Evolutionary conservation across 2,329 filamentous ascomycete genomes (phyloP).

Genomic region (Septoria linicola): DNA sequence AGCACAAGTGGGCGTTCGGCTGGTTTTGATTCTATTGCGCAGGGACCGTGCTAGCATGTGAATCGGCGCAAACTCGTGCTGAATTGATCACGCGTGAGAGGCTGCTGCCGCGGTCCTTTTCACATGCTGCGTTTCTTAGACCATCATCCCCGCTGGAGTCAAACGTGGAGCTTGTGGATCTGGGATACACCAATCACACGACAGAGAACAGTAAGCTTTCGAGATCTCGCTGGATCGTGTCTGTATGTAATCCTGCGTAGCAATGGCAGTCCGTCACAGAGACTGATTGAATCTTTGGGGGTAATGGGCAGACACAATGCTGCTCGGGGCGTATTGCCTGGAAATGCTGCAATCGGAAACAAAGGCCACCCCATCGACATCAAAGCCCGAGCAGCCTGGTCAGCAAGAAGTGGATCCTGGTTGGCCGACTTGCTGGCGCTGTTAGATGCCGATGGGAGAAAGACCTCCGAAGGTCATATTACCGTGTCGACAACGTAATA

Average conservation of each 20-base stretch:
- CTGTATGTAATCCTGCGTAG: neutral
- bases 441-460: slow-evolving; percentile 1
- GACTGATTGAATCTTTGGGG: neutral
- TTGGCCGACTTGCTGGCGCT: neutral
- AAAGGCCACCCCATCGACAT: neutral
- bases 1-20: neutral
- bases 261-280: neutral
- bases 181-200: slow-evolving; percentile 2
- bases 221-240: neutral
- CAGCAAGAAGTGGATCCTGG: neutral
- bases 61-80: neutral
- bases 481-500: slow-evolving; percentile 4
- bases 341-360: slow-evolving; percentile 6
- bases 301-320: neutral
- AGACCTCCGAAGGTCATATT: neutral
- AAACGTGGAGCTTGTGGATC: neutral
- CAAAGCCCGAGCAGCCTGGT: slow-evolving; percentile 12
- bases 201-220: slow-evolving; percentile 4
- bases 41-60: slow-evolving; percentile 13
- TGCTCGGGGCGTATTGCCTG: slow-evolving; percentile 5
- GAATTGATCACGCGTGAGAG: slow-evolving; percentile 4
- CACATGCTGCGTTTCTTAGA: slow-evolving; percentile 6
- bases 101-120: slow-evolving; percentile 4
- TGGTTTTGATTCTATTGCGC: slow-evolving; percentile 6
- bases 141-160: slow-evolving; percentile 10